Base-by-base conservation (phyloP, 495 filamentous ascomycete genomes). In the Neurospora sp. region DNA sequence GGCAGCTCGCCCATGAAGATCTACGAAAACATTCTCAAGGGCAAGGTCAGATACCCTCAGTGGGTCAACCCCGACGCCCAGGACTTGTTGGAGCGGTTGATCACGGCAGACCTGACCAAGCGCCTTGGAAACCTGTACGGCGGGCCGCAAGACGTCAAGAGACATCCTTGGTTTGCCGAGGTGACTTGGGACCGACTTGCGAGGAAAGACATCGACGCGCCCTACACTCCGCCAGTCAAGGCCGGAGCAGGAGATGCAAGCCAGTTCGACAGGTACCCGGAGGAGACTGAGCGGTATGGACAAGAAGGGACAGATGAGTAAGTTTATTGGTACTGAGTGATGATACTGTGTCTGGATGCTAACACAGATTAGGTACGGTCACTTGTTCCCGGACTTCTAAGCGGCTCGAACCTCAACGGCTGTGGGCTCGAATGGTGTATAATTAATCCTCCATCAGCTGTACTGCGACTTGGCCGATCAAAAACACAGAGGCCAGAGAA, bases 1-100 rank as follows among this genome's bases (percentile, higher is more conserved):
- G 92, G 92, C 72, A 96, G 95, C 40, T 97, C 93, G 6, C 94
- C 96, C 2, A 97, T 98, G 87, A 98, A 97, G 84, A 99, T 99
- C 76, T 99, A 99, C 82, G 95, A 98, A 85, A 99, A 99, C 81
- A 98, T 99, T 77, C 86, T 98, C 71, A 92, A 91, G 73, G 96
- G 95, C 69, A 90, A 90, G 77, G 90, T 98, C 80, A 98, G 97
- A 84, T 99, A 97, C 79, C 96, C 96, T 71, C 90, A 93, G 31
- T 98, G 98, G 79, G 92, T 99, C 78, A 92, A 97, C 79, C 91
- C 92, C 8, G 96, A 98, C 80, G 96, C 95, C 2, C 93, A 97
- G 78, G 90, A 98, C 82, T 86, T 99, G 71, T 90, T 99, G 1
- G 90, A 94, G 75, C 91, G 93, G 78, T 86, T 99, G 74, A 98